A percentile compares a stretch with the other conserved stretches of the same genome.
Evolutionary conservation across 768 basidiomycete species (phyloP).

Genomic region (Termitomyces sp.): DNA sequence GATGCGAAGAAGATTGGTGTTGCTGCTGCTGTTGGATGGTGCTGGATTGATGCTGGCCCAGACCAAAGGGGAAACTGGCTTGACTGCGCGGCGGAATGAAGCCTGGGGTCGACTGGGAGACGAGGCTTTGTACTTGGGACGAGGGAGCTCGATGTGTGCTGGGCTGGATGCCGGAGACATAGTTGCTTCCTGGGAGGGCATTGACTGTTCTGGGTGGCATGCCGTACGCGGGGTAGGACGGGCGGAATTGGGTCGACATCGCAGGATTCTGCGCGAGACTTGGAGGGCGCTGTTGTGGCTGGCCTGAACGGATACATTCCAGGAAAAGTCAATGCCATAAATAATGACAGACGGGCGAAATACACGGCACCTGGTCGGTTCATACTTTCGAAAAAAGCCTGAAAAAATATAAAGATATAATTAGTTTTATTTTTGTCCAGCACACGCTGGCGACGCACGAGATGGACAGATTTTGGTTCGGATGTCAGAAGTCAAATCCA

Average conservation of each 20-base stretch:
- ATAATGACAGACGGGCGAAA: slow-evolving; percentile 7
- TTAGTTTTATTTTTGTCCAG: background rate
- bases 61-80: slow-evolving; percentile 58
- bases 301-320: slow-evolving; percentile 42
- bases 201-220: slow-evolving; percentile 58
- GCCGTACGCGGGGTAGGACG: slow-evolving; percentile 46
- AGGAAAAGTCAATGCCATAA: slow-evolving; percentile 17
- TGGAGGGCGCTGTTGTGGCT: slow-evolving; percentile 79
- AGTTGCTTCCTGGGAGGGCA: slow-evolving; percentile 41
- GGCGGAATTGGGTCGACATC: slow-evolving; percentile 61
- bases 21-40: slow-evolving; percentile 34
- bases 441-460: slow-evolving; percentile 3
- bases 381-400: slow-evolving; percentile 38
- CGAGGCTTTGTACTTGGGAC: slow-evolving; percentile 48
- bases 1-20: slow-evolving; percentile 37
- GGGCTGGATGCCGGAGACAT: slow-evolving; percentile 52
- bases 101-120: slow-evolving; percentile 52
- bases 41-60: slow-evolving; percentile 45
- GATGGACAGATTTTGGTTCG: slow-evolving; percentile 11
- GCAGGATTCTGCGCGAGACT: slow-evolving; percentile 62
- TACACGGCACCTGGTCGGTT: slow-evolving; percentile 52
- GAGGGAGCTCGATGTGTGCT: slow-evolving; percentile 56
- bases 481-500: slow-evolving; percentile 13
- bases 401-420: slow-evolving; percentile 16
- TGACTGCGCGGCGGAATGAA: slow-evolving; percentile 65